Evolutionary conservation across 208 protist species (phyloP).

Genomic region (Trypanosoma avium): DNA sequence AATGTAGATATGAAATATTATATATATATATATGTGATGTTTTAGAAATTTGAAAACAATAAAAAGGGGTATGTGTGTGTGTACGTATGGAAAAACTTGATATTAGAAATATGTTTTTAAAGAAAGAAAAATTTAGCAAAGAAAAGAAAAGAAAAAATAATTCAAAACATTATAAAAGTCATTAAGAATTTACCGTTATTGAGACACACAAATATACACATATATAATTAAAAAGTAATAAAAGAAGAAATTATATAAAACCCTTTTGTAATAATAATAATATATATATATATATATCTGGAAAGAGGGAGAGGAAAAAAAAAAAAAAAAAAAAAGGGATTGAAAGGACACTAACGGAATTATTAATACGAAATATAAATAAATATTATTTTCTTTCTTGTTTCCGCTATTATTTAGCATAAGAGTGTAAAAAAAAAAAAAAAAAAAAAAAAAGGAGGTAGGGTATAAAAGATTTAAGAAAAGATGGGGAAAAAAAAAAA

Average conservation of each 20-base stretch:
- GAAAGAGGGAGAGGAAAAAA: background rate
- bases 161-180: background rate
- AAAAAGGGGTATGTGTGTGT: no score
- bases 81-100: no score
- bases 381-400: no score
- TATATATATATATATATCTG: constrained; percentile 6
- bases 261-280: background rate
- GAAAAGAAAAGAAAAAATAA: constrained; percentile 5
- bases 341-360: no score
- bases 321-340: background rate
- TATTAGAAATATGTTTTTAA: background rate
- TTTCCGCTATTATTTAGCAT: no score
- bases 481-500: background rate
- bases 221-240: background rate
- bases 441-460: no score
- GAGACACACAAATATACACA: background rate
- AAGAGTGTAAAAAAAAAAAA: background rate
- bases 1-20: background rate
- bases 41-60: no score
- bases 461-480: background rate
- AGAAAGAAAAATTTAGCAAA: background rate
- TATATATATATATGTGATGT: no score
- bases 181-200: constrained; percentile 7
- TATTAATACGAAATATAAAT: no score
- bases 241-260: background rate